Conservation (phyloP, 352 stramenopile genomes). For the Phytopythium oedochilum region DNA sequence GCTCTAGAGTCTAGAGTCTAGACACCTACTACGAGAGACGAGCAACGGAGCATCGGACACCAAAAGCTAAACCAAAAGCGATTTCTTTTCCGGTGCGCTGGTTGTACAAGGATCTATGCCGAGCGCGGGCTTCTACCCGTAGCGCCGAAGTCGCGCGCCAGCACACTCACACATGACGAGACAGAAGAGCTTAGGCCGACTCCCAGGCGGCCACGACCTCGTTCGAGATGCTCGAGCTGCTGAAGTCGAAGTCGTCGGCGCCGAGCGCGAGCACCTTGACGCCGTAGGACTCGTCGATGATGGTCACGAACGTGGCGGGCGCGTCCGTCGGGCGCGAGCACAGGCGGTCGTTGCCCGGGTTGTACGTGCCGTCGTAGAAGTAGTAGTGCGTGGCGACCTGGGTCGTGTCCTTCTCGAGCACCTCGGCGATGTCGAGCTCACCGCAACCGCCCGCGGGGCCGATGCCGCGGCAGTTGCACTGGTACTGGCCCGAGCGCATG, state of each 20-base stretch:
- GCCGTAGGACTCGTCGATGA: slow-evolving; percentile 62
- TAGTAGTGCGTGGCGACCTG: slow-evolving; percentile 79
- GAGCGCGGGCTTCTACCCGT: background rate
- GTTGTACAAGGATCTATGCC: background rate
- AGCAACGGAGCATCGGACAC: too few species aligned
- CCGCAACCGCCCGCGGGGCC: slow-evolving; percentile 60
- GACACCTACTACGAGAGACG: too few species aligned
- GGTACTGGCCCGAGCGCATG: slow-evolving; percentile 68
- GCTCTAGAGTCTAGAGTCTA: too few species aligned
- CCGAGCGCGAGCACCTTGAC: slow-evolving; percentile 66
- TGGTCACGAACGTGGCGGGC: slow-evolving; percentile 58
- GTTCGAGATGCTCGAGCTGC: slow-evolving; percentile 30
- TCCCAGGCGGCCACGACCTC: slow-evolving; percentile 60
- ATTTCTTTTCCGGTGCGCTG: background rate
- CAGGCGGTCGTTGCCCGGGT: slow-evolving; percentile 62
- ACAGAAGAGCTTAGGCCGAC: slow-evolving; percentile 18
- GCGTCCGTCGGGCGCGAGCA: slow-evolving; percentile 36
- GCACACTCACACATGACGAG: background rate
- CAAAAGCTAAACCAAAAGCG: too few species aligned
- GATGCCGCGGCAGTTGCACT: slow-evolving; percentile 76
- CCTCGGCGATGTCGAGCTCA: slow-evolving; percentile 76
- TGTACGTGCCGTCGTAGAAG: slow-evolving; percentile 57
- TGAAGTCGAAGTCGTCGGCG: slow-evolving; percentile 63
- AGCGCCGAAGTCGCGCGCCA: background rate
- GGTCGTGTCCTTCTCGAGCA: slow-evolving; percentile 54